Evolutionary conservation across 2,329 filamentous ascomycete species (phyloP).

Genomic region (Aspergillus ruber): DNA sequence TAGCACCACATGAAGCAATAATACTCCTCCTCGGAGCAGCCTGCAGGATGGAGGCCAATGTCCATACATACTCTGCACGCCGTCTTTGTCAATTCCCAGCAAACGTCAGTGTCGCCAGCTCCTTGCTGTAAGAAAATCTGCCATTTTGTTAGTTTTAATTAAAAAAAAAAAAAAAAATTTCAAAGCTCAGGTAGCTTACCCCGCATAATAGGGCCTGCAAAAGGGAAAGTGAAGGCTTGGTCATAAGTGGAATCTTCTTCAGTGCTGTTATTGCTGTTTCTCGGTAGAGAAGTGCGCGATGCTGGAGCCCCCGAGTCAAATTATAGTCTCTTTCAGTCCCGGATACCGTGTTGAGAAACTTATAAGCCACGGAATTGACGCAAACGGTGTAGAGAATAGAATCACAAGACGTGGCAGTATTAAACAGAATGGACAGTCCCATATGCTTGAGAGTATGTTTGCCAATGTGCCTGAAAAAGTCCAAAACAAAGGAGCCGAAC

Average conservation of each 20-base stretch:
- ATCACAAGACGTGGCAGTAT: slow-evolving; percentile 4
- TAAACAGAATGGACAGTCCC: slow-evolving; percentile 11
- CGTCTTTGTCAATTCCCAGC: slow-evolving; percentile 13
- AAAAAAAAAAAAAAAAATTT: background rate
- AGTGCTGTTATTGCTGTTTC: slow-evolving; percentile 9
- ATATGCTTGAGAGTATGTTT: slow-evolving; percentile 13
- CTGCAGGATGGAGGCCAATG: slow-evolving; percentile 5
- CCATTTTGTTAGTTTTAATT: no score
- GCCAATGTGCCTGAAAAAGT: slow-evolving; percentile 15
- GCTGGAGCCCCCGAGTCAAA: slow-evolving; percentile 5
- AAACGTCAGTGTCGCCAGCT: slow-evolving; percentile 11
- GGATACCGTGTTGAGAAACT: slow-evolving; percentile 14
- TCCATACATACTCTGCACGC: slow-evolving; percentile 15
- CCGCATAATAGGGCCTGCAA: slow-evolving; percentile 13
- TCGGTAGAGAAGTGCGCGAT: slow-evolving; percentile 5
- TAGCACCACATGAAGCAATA: slow-evolving; percentile 20
- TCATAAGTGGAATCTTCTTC: slow-evolving; percentile 11
- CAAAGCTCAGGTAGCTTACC: background rate
- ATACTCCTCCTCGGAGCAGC: slow-evolving; percentile 10
- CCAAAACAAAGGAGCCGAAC: slow-evolving; percentile 13
- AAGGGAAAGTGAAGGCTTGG: slow-evolving; percentile 6
- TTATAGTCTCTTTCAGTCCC: slow-evolving; percentile 3
- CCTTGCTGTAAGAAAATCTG: slow-evolving; percentile 17
- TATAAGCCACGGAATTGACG: slow-evolving; percentile 13
- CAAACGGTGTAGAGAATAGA: slow-evolving; percentile 14